Percentiles rank a stretch among this genome's conserved stretches.
Conservation (phyloP, 495 filamentous ascomycete species). For the Letharia lupina region DNA sequence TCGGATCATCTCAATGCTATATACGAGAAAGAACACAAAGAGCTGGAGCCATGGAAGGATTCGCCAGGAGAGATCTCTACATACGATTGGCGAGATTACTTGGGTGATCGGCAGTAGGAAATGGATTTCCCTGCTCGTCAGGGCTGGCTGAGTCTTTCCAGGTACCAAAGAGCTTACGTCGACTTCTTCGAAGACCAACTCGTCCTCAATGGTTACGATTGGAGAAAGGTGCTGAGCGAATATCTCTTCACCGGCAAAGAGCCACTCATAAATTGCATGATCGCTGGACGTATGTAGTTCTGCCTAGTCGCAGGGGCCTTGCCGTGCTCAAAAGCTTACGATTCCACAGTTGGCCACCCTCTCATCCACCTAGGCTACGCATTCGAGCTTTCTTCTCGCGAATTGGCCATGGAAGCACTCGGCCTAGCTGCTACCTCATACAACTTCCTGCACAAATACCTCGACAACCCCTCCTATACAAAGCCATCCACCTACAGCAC, state of each 20-base stretch:
- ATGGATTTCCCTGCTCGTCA: too few species aligned
- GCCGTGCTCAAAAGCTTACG: not conserved
- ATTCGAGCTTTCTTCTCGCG: conserved; percentile 62
- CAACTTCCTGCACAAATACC: conserved; percentile 61
- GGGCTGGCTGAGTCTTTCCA: conserved; percentile 23
- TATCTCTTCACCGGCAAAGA: conserved; percentile 63
- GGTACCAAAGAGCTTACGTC: conserved; percentile 78
- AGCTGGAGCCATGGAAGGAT: conserved; percentile 73
- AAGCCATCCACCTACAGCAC: conserved; percentile 31
- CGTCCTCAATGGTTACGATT: conserved; percentile 58
- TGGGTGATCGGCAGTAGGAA: conserved; percentile 58
- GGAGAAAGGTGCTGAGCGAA: conserved; percentile 61
- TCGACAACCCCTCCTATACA: conserved; percentile 49
- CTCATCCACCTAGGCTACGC: conserved; percentile 83
- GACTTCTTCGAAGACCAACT: conserved; percentile 81
- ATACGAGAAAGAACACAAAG: conserved; percentile 66
- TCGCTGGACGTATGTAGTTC: conserved; percentile 54
- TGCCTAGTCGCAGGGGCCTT: not conserved
- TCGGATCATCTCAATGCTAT: conserved; percentile 61
- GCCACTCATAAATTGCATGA: conserved; percentile 63
- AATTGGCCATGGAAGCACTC: conserved; percentile 72
- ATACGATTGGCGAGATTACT: conserved; percentile 77
- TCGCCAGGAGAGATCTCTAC: conserved; percentile 73
- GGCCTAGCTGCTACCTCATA: conserved; percentile 55
- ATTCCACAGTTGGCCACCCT: conserved; percentile 59